These are phyloP conservation scores for Solanum corneliomulleri DNA, from an alignment of 257 asterid species.

Conservation along the genomic window DNA sequence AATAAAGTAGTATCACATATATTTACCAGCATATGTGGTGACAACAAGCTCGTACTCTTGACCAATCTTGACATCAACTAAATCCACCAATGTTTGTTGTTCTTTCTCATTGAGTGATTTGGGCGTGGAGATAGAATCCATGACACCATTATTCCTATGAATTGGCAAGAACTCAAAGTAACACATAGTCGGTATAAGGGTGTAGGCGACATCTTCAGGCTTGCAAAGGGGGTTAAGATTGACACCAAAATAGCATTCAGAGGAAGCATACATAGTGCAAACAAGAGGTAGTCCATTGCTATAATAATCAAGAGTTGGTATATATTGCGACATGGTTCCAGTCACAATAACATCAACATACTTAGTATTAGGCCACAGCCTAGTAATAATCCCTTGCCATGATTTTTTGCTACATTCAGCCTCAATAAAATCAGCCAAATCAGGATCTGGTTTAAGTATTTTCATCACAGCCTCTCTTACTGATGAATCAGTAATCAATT, in stretches of 20 bases:
- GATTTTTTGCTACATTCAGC: slow-evolving; percentile 18
- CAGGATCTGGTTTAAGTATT: not conserved
- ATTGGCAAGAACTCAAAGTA: slow-evolving; percentile 37
- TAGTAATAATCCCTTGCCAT: slow-evolving; percentile 28
- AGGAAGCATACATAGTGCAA: slow-evolving; percentile 24
- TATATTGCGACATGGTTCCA: not conserved
- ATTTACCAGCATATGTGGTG: slow-evolving; percentile 34
- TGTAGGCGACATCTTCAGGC: slow-evolving; percentile 29
- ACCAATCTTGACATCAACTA: slow-evolving; percentile 8
- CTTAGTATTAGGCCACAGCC: not conserved
- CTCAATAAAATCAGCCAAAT: slow-evolving; percentile 23
- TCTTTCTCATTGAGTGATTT: not conserved
- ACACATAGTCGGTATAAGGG: slow-evolving; percentile 37
- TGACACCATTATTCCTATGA: not conserved
- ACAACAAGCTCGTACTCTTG: not conserved
- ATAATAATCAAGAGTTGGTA: slow-evolving; percentile 21
- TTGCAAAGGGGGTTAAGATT: slow-evolving; percentile 30
- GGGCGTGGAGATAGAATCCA: not conserved
- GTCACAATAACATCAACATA: not conserved
- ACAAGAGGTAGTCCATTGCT: slow-evolving; percentile 35
- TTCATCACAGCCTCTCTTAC: slow-evolving; percentile 22
- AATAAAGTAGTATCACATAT: not conserved
- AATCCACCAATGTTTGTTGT: slow-evolving; percentile 15
- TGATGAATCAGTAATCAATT: slow-evolving; percentile 9
- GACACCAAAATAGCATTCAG: slow-evolving; percentile 16